Evolutionary conservation across 805 yeast species (phyloP).

Genomic region (Kodamaea nitidulidarum): DNA sequence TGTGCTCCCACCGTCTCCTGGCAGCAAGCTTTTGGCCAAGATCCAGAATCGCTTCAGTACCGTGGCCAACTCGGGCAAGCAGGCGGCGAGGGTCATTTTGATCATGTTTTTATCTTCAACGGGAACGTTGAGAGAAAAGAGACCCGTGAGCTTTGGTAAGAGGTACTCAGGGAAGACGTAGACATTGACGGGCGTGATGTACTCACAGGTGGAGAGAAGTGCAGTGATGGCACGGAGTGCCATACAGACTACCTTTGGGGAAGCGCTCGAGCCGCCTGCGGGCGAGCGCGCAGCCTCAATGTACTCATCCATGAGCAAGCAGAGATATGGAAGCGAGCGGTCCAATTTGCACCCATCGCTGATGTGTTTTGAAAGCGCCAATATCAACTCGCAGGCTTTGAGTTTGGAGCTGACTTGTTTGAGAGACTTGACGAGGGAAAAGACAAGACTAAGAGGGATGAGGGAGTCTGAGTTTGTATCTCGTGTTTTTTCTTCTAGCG

Average conservation of each 20-base stretch:
- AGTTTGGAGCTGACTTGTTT: constrained; percentile 56
- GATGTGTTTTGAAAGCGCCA: constrained; percentile 70
- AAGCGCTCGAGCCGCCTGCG: constrained; percentile 10
- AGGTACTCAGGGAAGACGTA: constrained; percentile 78
- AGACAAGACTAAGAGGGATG: constrained; percentile 53
- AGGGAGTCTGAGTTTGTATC: too few relatives aligned
- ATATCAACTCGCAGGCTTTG: constrained; percentile 70
- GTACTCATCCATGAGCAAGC: constrained; percentile 65
- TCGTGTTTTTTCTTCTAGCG: too few relatives aligned
- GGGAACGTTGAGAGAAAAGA: constrained; percentile 27
- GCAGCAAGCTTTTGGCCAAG: constrained; percentile 49
- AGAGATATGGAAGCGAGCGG: constrained; percentile 75
- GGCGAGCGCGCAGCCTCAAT: constrained; percentile 16
- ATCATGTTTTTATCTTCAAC: constrained; percentile 25
- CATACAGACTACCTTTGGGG: constrained; percentile 60
- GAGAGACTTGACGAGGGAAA: constrained; percentile 46
- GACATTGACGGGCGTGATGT: constrained; percentile 70
- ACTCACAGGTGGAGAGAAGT: constrained; percentile 57
- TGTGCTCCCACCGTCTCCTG: background rate
- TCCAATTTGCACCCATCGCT: constrained; percentile 84
- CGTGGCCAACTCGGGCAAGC: constrained; percentile 68
- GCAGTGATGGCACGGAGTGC: constrained; percentile 68
- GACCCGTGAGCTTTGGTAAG: constrained; percentile 55
- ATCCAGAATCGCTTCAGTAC: constrained; percentile 62
- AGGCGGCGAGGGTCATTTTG: constrained; percentile 64